Evolutionary conservation across 176 grass and related monocot species (phyloP), one percentile per base, ranked within the genome.

Genomic region (Phoenix dactylifera): DNA sequence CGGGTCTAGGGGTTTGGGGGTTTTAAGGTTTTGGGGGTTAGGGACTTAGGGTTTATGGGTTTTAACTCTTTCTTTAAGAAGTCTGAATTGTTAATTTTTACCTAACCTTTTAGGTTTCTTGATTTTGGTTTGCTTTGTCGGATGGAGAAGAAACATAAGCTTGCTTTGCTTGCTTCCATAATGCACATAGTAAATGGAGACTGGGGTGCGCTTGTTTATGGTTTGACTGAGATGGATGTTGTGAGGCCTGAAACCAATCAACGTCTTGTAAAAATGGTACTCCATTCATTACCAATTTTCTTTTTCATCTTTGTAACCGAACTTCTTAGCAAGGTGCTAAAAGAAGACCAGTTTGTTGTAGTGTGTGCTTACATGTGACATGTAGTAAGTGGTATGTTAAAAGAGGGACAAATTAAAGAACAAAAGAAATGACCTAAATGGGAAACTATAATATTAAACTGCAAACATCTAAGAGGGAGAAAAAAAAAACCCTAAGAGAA

Each of bases 111-210:
- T 74, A 96, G n/a, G n/a, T n/a, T n/a, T n/a, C n/a, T n/a, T n/a
- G n/a, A n/a, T n/a, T n/a, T n/a, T n/a, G n/a, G n/a, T 73, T 85
- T 90, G 69, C 86, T 96, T 59, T 96, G 92, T 53, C 52, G 71
- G 69, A 90, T 96, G 92, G 92, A 96, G 75, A 87, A 82, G 80
- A 90, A n/a, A 79, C 92, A 96, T 77, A 84, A 90, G 54, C 62
- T 60, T 63, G 92, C 92, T 61, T 90, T 96, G 92, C 83, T 96
- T 76, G 76, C 92, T 19, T 76, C 74, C 59, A 96, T 96, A 44
- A 48, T 96, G 55, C 87, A 88, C 64, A 90, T 96, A 67, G 86
- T 84, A 51, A 88, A 90, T 80, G 92, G 80, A 80, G 92, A 96
- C 64, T 97, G 92, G 92, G 70, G 79, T 35, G 82, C 86, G 30